Conservation (phyloP, 768 basidiomycete species). For the Lentinula detonsa region DNA sequence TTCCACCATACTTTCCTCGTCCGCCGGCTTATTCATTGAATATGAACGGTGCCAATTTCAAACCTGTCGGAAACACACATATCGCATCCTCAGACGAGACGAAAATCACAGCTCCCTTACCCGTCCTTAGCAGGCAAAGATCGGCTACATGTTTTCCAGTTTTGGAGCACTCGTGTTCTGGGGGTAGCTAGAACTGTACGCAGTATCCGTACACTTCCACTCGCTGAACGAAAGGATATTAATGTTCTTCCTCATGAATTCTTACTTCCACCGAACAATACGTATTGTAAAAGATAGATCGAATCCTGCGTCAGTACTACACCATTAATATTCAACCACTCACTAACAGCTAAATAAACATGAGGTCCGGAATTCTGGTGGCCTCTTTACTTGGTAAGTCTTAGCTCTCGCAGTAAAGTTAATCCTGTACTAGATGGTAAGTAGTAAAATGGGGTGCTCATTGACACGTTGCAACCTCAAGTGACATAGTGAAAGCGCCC, state of each 20-base stretch:
- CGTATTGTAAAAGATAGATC: too few relatives aligned
- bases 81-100: not conserved
- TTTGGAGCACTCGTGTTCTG: not conserved
- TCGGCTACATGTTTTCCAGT: not conserved
- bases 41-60: not conserved
- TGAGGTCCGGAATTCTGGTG: too few relatives aligned
- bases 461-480: not conserved
- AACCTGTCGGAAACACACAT: not conserved
- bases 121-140: not conserved
- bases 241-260: too few relatives aligned
- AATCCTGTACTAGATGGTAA: too few relatives aligned
- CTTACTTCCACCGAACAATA: too few relatives aligned
- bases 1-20: constrained; percentile 1
- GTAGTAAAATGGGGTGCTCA: not conserved
- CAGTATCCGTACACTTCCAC: not conserved
- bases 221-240: not conserved
- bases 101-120: not conserved
- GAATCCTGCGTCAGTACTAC: too few relatives aligned
- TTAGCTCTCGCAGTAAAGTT: too few relatives aligned
- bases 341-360: too few relatives aligned
- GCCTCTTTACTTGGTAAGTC: too few relatives aligned
- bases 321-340: too few relatives aligned
- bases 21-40: not conserved
- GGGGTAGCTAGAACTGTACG: not conserved
- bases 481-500: too few relatives aligned